Conservation (phyloP, 2,329 filamentous ascomycete genomes). For the Arthrobotrys pseudoclavata region DNA sequence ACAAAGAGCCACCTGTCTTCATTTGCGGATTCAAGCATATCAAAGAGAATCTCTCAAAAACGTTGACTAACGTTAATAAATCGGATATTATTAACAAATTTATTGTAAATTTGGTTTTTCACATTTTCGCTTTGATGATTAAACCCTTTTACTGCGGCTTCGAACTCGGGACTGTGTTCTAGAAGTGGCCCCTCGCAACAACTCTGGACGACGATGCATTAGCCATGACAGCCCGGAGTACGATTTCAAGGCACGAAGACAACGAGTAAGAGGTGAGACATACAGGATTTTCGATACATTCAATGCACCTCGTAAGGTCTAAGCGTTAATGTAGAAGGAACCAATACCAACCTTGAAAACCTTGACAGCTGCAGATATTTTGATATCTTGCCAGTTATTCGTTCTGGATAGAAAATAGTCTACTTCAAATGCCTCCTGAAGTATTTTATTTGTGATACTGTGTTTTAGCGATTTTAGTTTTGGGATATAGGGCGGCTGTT, state of each 20-base stretch:
- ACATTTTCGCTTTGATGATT: neutral
- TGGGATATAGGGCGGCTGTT: neutral
- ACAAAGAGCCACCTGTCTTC: slow-evolving; percentile 5
- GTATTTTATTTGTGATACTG: neutral
- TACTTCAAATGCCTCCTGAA: neutral
- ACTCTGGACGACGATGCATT: neutral
- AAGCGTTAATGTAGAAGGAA: too few relatives aligned
- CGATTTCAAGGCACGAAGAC: too few relatives aligned
- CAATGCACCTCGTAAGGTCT: too few relatives aligned
- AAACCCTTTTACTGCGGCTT: neutral
- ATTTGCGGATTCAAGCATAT: slow-evolving; percentile 3
- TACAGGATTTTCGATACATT: too few relatives aligned
- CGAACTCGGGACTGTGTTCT: neutral
- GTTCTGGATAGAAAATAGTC: neutral
- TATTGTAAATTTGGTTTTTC: neutral
- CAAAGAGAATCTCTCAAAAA: neutral
- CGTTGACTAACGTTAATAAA: neutral
- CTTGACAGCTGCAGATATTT: neutral
- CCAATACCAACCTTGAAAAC: neutral
- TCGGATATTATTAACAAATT: neutral
- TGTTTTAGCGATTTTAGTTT: neutral
- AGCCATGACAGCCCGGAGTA: too few relatives aligned
- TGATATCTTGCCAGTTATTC: neutral
- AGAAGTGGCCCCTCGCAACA: neutral
- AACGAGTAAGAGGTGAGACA: too few relatives aligned